Conservation (phyloP, 2,329 filamentous ascomycete genomes). For the Seiridium unicorne region DNA sequence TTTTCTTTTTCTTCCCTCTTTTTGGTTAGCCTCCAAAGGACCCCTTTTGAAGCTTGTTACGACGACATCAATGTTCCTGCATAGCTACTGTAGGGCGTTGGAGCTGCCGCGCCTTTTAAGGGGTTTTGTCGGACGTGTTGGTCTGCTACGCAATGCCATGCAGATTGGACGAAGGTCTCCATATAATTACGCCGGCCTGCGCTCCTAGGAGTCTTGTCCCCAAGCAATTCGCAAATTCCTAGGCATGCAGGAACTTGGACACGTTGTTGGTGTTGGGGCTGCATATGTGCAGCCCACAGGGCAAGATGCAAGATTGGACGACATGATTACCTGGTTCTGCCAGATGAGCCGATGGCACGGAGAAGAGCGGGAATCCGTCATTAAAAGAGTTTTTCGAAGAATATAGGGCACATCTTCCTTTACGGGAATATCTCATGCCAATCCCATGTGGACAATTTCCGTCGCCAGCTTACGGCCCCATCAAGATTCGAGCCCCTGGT, state of each 20-base stretch:
- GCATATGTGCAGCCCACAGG: background rate
- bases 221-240: background rate
- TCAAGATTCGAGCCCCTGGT: background rate
- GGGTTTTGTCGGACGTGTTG: background rate
- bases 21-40: background rate
- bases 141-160: too few relatives aligned
- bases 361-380: background rate
- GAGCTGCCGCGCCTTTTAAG: background rate
- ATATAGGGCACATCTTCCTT: background rate
- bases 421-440: background rate
- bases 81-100: background rate
- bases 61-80: background rate
- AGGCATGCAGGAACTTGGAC: background rate
- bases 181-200: background rate
- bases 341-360: background rate
- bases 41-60: background rate
- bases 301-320: background rate
- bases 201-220: background rate
- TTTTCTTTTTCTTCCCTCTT: background rate
- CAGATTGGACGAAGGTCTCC: background rate
- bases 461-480: background rate
- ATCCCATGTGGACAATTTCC: background rate
- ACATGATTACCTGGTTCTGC: background rate
- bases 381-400: background rate
- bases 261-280: background rate